These are phyloP conservation scores for Aschersonia sp. DNA, from an alignment of 2,329 filamentous ascomycete species.

Conservation along the genomic window DNA sequence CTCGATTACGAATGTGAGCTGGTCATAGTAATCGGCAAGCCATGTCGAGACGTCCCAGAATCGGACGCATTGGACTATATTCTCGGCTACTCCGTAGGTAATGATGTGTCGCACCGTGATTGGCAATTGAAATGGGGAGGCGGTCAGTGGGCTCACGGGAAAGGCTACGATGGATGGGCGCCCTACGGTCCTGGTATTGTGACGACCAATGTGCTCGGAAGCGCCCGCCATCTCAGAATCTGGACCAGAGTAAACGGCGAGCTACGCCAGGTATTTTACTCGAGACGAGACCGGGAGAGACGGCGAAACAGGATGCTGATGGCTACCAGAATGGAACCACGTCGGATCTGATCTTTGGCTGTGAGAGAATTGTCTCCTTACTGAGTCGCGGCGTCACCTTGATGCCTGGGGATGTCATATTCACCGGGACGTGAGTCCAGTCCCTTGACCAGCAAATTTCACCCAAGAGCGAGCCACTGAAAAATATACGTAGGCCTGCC, in stretches of 20 bases:
- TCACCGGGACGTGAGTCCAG: slow-evolving; percentile 43
- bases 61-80: slow-evolving; percentile 55
- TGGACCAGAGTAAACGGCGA: slow-evolving; percentile 45
- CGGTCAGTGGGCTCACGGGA: slow-evolving; percentile 58
- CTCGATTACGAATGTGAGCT: slow-evolving; percentile 75
- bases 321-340: slow-evolving; percentile 34
- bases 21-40: slow-evolving; percentile 56
- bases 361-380: slow-evolving; percentile 43
- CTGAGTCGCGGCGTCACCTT: slow-evolving; percentile 48
- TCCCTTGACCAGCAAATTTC: not conserved
- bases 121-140: slow-evolving; percentile 58
- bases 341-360: slow-evolving; percentile 48
- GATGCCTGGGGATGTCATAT: slow-evolving; percentile 49
- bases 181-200: slow-evolving; percentile 62
- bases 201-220: slow-evolving; percentile 33
- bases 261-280: slow-evolving; percentile 31
- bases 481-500: slow-evolving; percentile 34
- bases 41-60: slow-evolving; percentile 50
- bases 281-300: not conserved
- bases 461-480: not conserved
- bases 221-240: slow-evolving; percentile 43
- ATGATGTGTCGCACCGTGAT: slow-evolving; percentile 69
- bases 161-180: slow-evolving; percentile 65
- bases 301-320: not conserved
- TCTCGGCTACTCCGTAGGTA: slow-evolving; percentile 60